These are phyloP conservation scores for Hygrophoropsis aurantiaca DNA, from an alignment of 768 basidiomycete genomes.

Conservation along the genomic window DNA sequence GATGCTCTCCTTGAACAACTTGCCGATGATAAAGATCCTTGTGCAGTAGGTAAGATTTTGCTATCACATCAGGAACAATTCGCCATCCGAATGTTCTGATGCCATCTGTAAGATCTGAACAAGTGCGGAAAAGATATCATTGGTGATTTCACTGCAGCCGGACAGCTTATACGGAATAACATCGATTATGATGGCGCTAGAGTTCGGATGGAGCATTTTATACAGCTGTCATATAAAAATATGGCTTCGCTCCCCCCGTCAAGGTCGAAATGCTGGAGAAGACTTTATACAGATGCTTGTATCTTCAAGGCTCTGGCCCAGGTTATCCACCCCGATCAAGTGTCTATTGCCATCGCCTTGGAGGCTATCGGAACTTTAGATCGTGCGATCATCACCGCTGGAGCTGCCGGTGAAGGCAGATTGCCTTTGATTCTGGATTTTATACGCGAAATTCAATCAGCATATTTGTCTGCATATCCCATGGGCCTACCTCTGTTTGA, in stretches of 20 bases:
- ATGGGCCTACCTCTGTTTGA: neutral
- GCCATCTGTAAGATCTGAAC: neutral
- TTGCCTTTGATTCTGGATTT: slow-evolving; percentile 61
- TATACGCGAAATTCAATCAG: slow-evolving; percentile 61
- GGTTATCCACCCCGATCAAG: slow-evolving; percentile 8
- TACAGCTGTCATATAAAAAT: slow-evolving; percentile 44
- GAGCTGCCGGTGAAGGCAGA: slow-evolving; percentile 62
- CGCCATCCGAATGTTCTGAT: slow-evolving; percentile 1
- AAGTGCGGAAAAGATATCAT: neutral
- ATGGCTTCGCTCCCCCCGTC: slow-evolving; percentile 43
- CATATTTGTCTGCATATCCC: slow-evolving; percentile 13
- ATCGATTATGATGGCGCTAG: neutral
- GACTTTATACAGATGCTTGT: slow-evolving; percentile 74
- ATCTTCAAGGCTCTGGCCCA: slow-evolving; percentile 55
- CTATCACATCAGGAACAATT: neutral
- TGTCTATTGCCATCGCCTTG: slow-evolving; percentile 26
- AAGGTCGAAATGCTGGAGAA: slow-evolving; percentile 51
- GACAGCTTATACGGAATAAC: slow-evolving; percentile 8
- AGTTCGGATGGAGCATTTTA: slow-evolving; percentile 36
- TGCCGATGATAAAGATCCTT: neutral
- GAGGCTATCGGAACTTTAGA: slow-evolving; percentile 67
- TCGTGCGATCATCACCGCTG: slow-evolving; percentile 79
- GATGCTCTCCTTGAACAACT: slow-evolving; percentile 3
- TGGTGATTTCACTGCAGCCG: slow-evolving; percentile 9
- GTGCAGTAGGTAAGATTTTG: slow-evolving; percentile 3